Percentiles rank a stretch among this genome's conserved stretches.
These are phyloP conservation scores for Pyrenophora tritici-repentis DNA, from an alignment of 2,329 filamentous ascomycete genomes.

Conservation along the genomic window DNA sequence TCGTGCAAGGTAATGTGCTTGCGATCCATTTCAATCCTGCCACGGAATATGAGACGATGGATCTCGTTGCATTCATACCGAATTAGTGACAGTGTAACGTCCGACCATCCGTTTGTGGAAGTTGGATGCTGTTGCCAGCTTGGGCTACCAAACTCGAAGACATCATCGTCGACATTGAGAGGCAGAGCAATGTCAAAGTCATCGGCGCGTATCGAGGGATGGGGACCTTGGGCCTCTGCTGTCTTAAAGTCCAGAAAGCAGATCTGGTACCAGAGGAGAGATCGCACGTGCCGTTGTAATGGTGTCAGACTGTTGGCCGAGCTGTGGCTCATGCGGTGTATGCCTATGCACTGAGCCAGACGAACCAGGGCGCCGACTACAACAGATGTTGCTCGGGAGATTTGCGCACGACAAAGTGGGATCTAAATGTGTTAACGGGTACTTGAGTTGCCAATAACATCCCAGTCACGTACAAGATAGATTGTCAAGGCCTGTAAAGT, in stretches of 20 bases:
- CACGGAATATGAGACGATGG: constrained; percentile 45
- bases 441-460: not conserved
- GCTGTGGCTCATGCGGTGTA: constrained; percentile 43
- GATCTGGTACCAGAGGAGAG: constrained; percentile 47
- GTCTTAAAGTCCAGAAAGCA: constrained; percentile 48
- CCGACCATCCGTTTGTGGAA: constrained; percentile 40
- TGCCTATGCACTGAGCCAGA: constrained; percentile 47
- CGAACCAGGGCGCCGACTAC: constrained; percentile 47
- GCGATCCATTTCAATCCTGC: constrained; percentile 46
- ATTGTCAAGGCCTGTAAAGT: constrained; percentile 47
- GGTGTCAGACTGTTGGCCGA: constrained; percentile 43
- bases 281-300: constrained; percentile 44
- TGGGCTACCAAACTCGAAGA: constrained; percentile 44
- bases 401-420: constrained; percentile 45
- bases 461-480: constrained; percentile 35
- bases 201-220: constrained; percentile 44
- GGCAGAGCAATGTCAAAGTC: constrained; percentile 47
- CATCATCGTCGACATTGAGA: constrained; percentile 46
- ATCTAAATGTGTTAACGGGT: constrained; percentile 32
- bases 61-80: constrained; percentile 47
- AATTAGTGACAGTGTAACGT: constrained; percentile 43
- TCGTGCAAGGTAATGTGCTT: constrained; percentile 46
- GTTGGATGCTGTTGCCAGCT: constrained; percentile 44
- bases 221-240: constrained; percentile 46
- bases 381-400: constrained; percentile 46